These are phyloP conservation scores for Epichloe hybrida DNA, from an alignment of 2,329 filamentous ascomycete species.

Conservation along the genomic window DNA sequence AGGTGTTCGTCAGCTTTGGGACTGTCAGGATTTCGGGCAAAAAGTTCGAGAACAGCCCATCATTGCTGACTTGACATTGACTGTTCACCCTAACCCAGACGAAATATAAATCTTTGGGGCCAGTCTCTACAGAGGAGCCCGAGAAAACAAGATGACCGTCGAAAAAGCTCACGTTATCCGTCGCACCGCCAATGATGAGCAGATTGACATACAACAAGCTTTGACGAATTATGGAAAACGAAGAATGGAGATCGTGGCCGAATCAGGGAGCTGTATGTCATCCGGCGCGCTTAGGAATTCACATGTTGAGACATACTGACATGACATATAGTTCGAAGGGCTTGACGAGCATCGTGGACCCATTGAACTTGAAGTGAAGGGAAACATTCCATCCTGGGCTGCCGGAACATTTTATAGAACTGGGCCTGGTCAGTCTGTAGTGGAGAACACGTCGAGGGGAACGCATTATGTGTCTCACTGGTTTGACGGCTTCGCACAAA, in stretches of 20 bases:
- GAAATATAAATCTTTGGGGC: not conserved
- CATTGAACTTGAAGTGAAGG: slow-evolving; percentile 47
- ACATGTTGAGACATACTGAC: not conserved
- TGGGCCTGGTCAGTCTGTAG: slow-evolving; percentile 52
- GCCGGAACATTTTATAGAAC: slow-evolving; percentile 63
- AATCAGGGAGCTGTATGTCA: slow-evolving; percentile 31
- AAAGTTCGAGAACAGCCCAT: not conserved
- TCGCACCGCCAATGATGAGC: slow-evolving; percentile 16
- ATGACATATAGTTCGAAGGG: slow-evolving; percentile 46
- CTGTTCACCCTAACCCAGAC: no score
- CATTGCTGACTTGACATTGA: not conserved
- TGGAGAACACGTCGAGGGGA: slow-evolving; percentile 45
- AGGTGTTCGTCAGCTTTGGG: not conserved
- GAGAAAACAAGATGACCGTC: slow-evolving; percentile 5
- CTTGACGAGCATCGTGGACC: slow-evolving; percentile 53
- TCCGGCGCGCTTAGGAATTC: not conserved
- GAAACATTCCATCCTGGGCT: slow-evolving; percentile 56
- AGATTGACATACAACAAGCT: slow-evolving; percentile 12
- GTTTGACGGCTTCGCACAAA: slow-evolving; percentile 66
- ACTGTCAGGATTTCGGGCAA: not conserved
- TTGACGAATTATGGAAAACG: slow-evolving; percentile 14
- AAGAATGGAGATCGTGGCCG: slow-evolving; percentile 30
- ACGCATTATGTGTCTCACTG: slow-evolving; percentile 55
- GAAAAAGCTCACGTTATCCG: slow-evolving; percentile 14
- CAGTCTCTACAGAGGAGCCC: not conserved